phyloP scores from a whole-genome alignment of 78 protist species.

The Cavenderia fasciculata region DNA sequence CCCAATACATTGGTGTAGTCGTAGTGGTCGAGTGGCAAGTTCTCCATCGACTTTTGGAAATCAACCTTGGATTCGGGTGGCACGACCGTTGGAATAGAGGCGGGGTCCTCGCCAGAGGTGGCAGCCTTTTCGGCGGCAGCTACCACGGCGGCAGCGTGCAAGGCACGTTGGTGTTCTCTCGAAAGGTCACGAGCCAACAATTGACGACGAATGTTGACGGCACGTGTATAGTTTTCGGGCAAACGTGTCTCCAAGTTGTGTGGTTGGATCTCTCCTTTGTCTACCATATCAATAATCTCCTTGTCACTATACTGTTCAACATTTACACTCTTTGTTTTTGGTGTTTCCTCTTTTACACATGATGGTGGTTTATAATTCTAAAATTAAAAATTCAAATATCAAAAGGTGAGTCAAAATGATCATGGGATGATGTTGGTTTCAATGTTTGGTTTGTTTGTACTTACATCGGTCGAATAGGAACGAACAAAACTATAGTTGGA shows the following conservation, averaged over 20 bases:
- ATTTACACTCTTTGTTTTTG: conserved; percentile 5
- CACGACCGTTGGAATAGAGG: conserved; percentile 34
- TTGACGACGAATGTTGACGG: conserved; percentile 71
- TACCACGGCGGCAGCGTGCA: conserved; percentile 64
- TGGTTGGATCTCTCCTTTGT: conserved; percentile 74
- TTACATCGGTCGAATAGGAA: too few relatives aligned
- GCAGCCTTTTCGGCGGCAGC: conserved; percentile 74
- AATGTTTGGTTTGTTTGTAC: too few relatives aligned
- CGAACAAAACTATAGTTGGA: too few relatives aligned
- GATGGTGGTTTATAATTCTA: conserved; percentile 54
- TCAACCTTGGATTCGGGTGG: conserved; percentile 27
- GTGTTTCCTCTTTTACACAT: conserved; percentile 56
- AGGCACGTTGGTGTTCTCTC: conserved; percentile 54
- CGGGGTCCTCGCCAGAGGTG: conserved; percentile 76
- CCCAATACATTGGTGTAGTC: conserved; percentile 86
- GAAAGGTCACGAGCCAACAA: conserved; percentile 54
- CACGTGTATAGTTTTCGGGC: conserved; percentile 41
- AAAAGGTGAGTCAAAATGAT: too few relatives aligned
- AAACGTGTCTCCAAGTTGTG: conserved; percentile 61
- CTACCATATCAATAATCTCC: conserved; percentile 66
- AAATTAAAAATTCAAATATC: too few relatives aligned
- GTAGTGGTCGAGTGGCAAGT: conserved; percentile 78
- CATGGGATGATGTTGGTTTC: too few relatives aligned
- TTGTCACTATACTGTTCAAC: conserved; percentile 32
- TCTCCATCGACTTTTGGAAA: conserved; percentile 17